Evolutionary conservation across 2,329 filamentous ascomycete genomes (phyloP).

Genomic region (Fusarium tupiense): DNA sequence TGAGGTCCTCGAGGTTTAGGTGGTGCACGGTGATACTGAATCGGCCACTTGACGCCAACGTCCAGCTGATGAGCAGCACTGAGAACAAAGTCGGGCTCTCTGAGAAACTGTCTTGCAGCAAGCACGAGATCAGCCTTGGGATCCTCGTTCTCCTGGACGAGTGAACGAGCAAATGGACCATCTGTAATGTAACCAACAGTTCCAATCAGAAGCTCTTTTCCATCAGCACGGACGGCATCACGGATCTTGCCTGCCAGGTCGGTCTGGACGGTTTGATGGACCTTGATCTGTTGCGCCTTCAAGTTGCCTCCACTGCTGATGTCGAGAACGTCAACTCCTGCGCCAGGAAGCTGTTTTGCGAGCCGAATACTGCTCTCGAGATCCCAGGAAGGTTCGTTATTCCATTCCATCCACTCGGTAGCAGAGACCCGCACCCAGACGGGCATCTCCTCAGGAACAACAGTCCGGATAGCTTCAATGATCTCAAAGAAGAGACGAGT

Average conservation of each 20-base stretch:
- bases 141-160: conserved; percentile 59
- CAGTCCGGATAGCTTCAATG: conserved; percentile 59
- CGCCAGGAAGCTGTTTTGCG: conserved; percentile 69
- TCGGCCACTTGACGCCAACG: conserved; percentile 76
- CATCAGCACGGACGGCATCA: conserved; percentile 64
- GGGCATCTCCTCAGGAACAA: conserved; percentile 64
- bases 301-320: conserved; percentile 81
- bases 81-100: conserved; percentile 83
- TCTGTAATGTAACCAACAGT: conserved; percentile 79
- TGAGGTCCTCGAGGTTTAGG: conserved; percentile 16
- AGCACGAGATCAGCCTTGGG: conserved; percentile 75
- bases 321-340: conserved; percentile 85
- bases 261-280: conserved; percentile 76
- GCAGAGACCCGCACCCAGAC: conserved; percentile 69
- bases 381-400: conserved; percentile 67
- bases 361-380: conserved; percentile 62
- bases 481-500: conserved; percentile 68
- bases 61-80: conserved; percentile 76
- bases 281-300: conserved; percentile 66
- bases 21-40: conserved; percentile 63
- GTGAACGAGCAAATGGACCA: conserved; percentile 71
- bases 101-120: conserved; percentile 79
- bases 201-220: conserved; percentile 69
- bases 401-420: conserved; percentile 69
- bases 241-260: conserved; percentile 78